Evolutionary conservation across 345 rosid genomes (phyloP), one percentile per base, ranked within the genome.

Genomic region (Erucastrum elatum): DNA sequence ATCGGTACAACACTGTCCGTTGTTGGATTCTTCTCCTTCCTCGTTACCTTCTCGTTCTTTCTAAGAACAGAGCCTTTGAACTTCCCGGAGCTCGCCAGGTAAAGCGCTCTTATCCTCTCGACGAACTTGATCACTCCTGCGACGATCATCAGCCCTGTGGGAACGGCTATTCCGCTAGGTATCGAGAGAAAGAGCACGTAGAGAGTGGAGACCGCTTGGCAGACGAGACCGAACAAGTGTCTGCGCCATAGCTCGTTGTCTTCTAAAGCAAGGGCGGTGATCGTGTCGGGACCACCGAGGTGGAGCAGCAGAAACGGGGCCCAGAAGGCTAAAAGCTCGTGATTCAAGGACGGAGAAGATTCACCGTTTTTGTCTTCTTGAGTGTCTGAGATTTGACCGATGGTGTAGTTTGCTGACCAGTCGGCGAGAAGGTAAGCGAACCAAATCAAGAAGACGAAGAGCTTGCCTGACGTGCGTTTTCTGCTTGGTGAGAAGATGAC

Each of bases 81-180:
- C 4, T 74, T 21, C 21, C 80, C 68, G 1, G 60, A 11, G 31
- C 86, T 85, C 3, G 84, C 72, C 21, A 76, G 68, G 41, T 79
- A 30, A 15, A 85, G 76, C n/a, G 62, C 82, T 74, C 78, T 77
- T 27, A 67, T 79, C 65, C 85, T 81, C 59, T 85, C 86, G 3
- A 37, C 79, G 8, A 77, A 84, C 79, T 84, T 86, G 53, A 79
- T 68, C 10, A 46, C 7, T 3, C 81, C 85, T 1, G 70, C 35
- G 4, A 76, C 31, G 0, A 66, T 63, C 37, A 76, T 33, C 71
- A 75, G 69, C 4, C 68, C 11, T 4, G 61, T 71, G 1, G 67
- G 58, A 68, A 17, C 5, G 1, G 4, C 34, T 12, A 29, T 5
- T 46, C n/a, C 8, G 68, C 35, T 15, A 37, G 63, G 72, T 66